These are phyloP conservation scores for Colletotrichum costaricense DNA, from an alignment of 2,329 filamentous ascomycete genomes.

Conservation along the genomic window DNA sequence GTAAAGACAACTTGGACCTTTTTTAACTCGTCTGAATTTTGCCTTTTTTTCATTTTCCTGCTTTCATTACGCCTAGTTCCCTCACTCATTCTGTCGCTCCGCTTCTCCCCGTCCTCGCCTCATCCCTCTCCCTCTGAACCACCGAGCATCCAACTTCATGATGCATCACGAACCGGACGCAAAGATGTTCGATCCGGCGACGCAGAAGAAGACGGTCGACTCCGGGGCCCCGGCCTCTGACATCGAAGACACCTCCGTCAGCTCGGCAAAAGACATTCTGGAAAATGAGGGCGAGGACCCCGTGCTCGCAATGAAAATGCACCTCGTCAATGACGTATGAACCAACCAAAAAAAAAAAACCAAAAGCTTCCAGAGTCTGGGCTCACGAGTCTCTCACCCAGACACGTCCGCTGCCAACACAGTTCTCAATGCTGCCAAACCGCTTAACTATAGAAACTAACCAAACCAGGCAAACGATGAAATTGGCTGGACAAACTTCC, in stretches of 20 bases:
- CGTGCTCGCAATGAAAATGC: constrained; percentile 74
- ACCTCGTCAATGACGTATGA: constrained; percentile 74
- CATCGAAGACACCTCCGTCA: constrained; percentile 11
- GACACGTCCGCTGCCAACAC: background rate
- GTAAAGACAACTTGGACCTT: background rate
- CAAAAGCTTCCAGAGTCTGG: background rate
- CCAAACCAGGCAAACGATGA: constrained; percentile 61
- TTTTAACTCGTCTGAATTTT: constrained; percentile 12
- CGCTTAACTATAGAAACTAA: constrained; percentile 3
- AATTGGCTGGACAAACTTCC: constrained; percentile 70
- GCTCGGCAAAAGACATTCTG: constrained; percentile 61
- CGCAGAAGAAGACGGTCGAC: constrained; percentile 23
- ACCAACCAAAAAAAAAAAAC: background rate
- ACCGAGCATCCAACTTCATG: background rate
- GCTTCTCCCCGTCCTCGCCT: background rate
- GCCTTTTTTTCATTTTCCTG: background rate
- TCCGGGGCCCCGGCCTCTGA: constrained; percentile 5
- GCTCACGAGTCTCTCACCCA: background rate
- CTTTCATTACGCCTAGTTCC: background rate
- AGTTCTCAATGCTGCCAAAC: background rate
- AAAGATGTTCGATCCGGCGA: constrained; percentile 5
- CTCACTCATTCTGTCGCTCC: background rate
- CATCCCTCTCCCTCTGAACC: background rate
- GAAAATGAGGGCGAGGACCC: constrained; percentile 69
- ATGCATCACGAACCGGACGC: constrained; percentile 1